Conservation (phyloP, 2,329 filamentous ascomycete species). For the Apiospora aurea region DNA sequence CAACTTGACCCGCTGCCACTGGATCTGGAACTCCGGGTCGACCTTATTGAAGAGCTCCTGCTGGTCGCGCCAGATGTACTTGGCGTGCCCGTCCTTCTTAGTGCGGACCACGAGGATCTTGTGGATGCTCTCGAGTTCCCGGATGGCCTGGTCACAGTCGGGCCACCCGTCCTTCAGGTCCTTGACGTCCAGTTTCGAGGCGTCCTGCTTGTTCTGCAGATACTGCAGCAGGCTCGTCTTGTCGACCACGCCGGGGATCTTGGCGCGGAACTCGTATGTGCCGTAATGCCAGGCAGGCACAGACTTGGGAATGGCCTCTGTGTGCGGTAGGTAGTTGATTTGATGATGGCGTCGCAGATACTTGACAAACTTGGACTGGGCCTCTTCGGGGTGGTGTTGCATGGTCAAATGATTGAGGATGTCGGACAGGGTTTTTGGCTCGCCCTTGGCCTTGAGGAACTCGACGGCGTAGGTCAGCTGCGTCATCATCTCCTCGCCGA, state of each 20-base stretch:
- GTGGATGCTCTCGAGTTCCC: constrained; percentile 77
- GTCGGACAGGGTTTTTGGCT: constrained; percentile 74
- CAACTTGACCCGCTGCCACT: constrained; percentile 83
- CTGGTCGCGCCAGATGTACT: constrained; percentile 90
- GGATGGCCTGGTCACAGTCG: constrained; percentile 79
- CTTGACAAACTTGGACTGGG: constrained; percentile 69
- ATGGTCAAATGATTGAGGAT: constrained; percentile 84
- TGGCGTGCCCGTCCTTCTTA: constrained; percentile 88
- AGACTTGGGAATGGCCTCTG: constrained; percentile 63
- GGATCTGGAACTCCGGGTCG: constrained; percentile 81
- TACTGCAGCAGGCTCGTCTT: constrained; percentile 79
- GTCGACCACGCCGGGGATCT: constrained; percentile 79
- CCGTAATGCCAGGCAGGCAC: constrained; percentile 71
- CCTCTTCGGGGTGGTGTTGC: constrained; percentile 64
- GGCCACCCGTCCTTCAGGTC: constrained; percentile 97
- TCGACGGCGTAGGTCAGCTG: constrained; percentile 88
- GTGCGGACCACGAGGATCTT: constrained; percentile 86
- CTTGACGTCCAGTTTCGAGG: constrained; percentile 81
- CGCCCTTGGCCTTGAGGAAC: constrained; percentile 75
- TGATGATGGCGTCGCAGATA: constrained; percentile 71
- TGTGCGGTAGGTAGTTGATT: constrained; percentile 63
- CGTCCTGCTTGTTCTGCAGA: constrained; percentile 82
- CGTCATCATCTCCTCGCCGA: constrained; percentile 82
- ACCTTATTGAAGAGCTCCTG: constrained; percentile 76
- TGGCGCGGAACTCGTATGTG: constrained; percentile 83